Percentiles rank a stretch among this genome's conserved stretches.
Conservation (phyloP, 2,329 filamentous ascomycete species). For the Cladophialophora carrionii region DNA sequence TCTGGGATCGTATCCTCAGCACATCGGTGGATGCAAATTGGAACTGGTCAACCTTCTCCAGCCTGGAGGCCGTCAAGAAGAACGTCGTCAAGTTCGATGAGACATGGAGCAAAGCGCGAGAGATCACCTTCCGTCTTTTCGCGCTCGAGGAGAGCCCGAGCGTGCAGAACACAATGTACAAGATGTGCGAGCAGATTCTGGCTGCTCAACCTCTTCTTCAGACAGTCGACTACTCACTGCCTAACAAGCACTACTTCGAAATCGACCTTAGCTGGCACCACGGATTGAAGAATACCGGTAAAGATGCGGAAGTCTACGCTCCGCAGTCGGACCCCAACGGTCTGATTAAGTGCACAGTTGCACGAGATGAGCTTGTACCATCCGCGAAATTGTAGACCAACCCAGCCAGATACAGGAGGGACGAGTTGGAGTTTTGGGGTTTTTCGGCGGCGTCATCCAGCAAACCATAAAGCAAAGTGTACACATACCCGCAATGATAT, state of each 20-base stretch:
- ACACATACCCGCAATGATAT: conserved; percentile 25
- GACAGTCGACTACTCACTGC: conserved; percentile 78
- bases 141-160: conserved; percentile 88
- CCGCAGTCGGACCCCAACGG: conserved; percentile 93
- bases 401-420: conserved; percentile 33
- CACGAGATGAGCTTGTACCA: conserved; percentile 36
- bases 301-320: conserved; percentile 92
- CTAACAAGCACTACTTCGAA: conserved; percentile 99
- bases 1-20: conserved; percentile 92
- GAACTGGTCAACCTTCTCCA: conserved; percentile 76
- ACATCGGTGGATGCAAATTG: conserved; percentile 88
- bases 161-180: conserved; percentile 98
- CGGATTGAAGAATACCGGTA: conserved; percentile 89
- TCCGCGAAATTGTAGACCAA: conserved; percentile 13
- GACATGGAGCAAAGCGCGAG: conserved; percentile 75
- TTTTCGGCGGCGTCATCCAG: not conserved
- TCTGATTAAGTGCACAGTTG: conserved; percentile 89
- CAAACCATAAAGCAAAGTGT: conserved; percentile 8
- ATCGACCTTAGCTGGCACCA: conserved; percentile 98
- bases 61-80: conserved; percentile 68
- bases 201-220: conserved; percentile 71
- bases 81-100: conserved; percentile 71
- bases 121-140: conserved; percentile 88
- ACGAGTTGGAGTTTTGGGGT: not conserved
- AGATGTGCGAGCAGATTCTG: conserved; percentile 90